These are phyloP conservation scores for Quercus suber DNA, from an alignment of 306 rosid genomes.

Conservation along the genomic window DNA sequence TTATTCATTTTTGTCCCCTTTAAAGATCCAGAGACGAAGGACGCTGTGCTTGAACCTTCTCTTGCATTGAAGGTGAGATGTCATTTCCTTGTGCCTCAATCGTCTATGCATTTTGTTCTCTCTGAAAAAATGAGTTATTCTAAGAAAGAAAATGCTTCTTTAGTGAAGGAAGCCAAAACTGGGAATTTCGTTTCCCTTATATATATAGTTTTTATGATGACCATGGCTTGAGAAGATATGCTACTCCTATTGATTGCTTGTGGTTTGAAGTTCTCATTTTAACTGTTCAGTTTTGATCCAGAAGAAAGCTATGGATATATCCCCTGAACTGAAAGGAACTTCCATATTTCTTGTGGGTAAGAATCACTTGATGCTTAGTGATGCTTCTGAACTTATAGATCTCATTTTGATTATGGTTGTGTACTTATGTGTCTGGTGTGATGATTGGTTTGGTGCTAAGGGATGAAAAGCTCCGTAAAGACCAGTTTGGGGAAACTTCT, in stretches of 20 bases:
- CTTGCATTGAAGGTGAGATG: constrained; percentile 64
- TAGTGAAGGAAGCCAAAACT: background rate
- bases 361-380: constrained; percentile 21
- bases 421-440: background rate
- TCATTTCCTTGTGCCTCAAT: constrained; percentile 13
- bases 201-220: background rate
- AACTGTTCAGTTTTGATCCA: constrained; percentile 59
- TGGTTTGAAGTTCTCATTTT: constrained; percentile 47
- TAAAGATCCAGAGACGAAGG: constrained; percentile 36
- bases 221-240: background rate
- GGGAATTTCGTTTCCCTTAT: background rate
- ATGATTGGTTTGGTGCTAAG: constrained; percentile 33
- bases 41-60: constrained; percentile 39
- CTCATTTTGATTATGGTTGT: background rate
- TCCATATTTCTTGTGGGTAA: constrained; percentile 88
- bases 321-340: constrained; percentile 76
- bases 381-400: constrained; percentile 4
- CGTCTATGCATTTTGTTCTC: background rate
- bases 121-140: background rate
- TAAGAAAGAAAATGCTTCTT: background rate
- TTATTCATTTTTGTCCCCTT: background rate
- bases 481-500: constrained; percentile 64
- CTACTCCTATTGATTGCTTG: background rate
- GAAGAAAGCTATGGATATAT: constrained; percentile 72
- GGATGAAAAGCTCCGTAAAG: constrained; percentile 69